Evolutionary conservation across 202 grass and related monocot species (phyloP).

Genomic region (Carex arenaria): DNA sequence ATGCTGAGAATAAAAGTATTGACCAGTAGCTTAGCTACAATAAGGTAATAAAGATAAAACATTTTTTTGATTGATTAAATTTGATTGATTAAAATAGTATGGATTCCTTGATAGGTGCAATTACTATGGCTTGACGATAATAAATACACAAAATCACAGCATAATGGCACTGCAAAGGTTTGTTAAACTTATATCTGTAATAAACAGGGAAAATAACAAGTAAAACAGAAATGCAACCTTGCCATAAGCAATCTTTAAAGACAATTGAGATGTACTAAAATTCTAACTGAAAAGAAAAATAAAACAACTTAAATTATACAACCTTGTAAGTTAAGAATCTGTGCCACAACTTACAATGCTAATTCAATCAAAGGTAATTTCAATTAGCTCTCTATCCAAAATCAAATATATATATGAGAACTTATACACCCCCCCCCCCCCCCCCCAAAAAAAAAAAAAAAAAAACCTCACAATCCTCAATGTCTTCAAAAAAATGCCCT

Average conservation of each 20-base stretch:
- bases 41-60: too few species aligned
- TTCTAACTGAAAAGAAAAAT: neutral
- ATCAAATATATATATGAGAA: slow-evolving; percentile 9
- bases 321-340: neutral
- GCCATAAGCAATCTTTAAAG: neutral
- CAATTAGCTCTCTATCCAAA: neutral
- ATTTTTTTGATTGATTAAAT: too few species aligned
- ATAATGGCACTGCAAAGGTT: neutral
- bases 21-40: neutral
- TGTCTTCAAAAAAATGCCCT: slow-evolving; percentile 87
- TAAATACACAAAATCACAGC: neutral
- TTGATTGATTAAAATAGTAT: too few species aligned
- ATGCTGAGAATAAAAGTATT: neutral
- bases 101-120: too few species aligned
- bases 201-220: neutral
- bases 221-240: neutral
- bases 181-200: neutral
- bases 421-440: neutral
- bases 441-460: neutral
- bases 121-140: too few species aligned
- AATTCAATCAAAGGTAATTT: neutral
- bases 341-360: neutral
- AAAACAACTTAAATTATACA: neutral
- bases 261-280: neutral
- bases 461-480: neutral